Evolutionary conservation across 202 grass and related monocot species (phyloP).

Genomic region (Setaria italica): DNA sequence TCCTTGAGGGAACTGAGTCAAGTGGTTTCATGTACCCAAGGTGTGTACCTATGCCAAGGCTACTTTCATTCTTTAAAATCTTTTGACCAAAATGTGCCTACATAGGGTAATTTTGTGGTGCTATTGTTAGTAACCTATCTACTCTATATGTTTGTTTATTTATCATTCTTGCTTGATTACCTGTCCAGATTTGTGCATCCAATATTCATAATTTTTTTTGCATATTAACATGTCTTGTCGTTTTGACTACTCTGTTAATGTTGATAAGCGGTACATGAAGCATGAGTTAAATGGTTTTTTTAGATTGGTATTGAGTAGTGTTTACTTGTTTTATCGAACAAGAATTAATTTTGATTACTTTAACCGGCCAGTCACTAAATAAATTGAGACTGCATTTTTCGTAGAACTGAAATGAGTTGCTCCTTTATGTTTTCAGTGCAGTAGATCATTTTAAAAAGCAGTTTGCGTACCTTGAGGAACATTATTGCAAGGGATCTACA

Average conservation of each 20-base stretch:
- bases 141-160: constrained; percentile 19
- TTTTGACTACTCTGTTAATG: background rate
- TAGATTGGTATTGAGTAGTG: constrained; percentile 3
- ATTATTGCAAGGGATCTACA: constrained; percentile 77
- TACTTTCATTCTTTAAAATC: constrained; percentile 29
- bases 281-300: constrained; percentile 8
- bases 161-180: constrained; percentile 3
- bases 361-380: constrained; percentile 2
- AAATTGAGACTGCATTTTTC: constrained; percentile 5
- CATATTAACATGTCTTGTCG: background rate
- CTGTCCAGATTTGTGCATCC: constrained; percentile 29
- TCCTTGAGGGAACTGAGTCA: constrained; percentile 74
- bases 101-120: constrained; percentile 2
- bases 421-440: constrained; percentile 61
- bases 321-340: constrained; percentile 26
- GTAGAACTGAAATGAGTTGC: constrained; percentile 40
- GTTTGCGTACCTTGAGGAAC: constrained; percentile 90
- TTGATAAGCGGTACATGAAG: constrained; percentile 7
- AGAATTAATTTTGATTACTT: background rate
- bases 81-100: constrained; percentile 6
- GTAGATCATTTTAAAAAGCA: constrained; percentile 97
- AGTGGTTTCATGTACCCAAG: constrained; percentile 93
- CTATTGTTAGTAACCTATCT: background rate
- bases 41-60: constrained; percentile 44
- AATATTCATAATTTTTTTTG: background rate